phyloP scores from a whole-genome alignment of 345 rosid species.

The Populus ilicifolia region DNA sequence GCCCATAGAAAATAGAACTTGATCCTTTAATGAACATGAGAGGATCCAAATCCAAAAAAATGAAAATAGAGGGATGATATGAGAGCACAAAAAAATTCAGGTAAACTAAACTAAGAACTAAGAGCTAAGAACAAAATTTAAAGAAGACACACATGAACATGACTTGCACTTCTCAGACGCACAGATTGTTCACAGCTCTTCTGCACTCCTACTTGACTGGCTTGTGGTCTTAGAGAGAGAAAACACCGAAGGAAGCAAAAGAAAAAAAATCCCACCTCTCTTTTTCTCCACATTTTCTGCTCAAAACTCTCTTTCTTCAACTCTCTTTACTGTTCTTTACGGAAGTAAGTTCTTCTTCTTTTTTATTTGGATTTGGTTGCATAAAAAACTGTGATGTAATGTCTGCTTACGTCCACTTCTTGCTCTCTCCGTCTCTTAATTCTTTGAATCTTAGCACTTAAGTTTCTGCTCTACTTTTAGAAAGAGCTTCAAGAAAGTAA shows the following conservation, averaged over 20 bases:
- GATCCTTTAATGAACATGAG: neutral
- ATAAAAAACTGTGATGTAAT: neutral
- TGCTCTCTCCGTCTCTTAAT: neutral
- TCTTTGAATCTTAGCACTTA: conserved; percentile 53
- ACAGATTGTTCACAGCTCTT: neutral
- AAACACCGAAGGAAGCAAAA: neutral
- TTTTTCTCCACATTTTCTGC: neutral
- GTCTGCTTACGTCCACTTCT: neutral
- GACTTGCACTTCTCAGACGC: neutral
- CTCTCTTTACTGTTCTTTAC: neutral
- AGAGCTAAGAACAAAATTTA: neutral
- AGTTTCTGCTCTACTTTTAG: conserved; percentile 31
- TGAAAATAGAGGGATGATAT: neutral
- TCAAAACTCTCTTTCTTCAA: neutral
- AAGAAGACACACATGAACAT: neutral
- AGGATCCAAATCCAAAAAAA: neutral
- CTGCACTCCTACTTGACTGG: neutral
- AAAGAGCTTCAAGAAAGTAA: conserved; percentile 8
- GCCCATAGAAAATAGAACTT: no score
- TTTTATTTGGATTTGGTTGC: neutral
- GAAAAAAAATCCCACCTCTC: neutral
- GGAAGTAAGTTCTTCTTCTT: neutral
- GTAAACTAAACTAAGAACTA: neutral
- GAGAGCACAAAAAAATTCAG: neutral
- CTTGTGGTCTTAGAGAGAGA: neutral